A percentile compares a stretch with the other conserved stretches of the same genome.
Conservation (phyloP, 257 asterid genomes). For the Capsicum baccatum region DNA sequence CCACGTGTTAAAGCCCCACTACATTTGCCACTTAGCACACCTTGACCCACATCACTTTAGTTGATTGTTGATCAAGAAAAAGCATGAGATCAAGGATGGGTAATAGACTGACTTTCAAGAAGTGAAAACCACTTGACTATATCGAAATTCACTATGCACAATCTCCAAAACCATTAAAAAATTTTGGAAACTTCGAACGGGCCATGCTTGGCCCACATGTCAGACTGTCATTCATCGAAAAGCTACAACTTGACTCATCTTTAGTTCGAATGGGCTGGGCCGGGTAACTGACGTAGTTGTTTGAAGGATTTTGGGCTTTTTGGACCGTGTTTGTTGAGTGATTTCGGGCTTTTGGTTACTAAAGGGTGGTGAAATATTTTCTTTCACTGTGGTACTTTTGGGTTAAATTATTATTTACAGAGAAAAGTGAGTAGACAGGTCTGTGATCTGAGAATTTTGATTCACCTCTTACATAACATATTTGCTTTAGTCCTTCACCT, state of each 20-base stretch:
- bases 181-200: neutral
- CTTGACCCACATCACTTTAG: no score
- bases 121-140: no score
- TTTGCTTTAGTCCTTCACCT: conserved; percentile 82
- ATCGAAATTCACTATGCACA: conserved; percentile 29
- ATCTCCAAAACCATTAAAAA: neutral
- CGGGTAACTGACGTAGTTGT: neutral
- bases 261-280: neutral
- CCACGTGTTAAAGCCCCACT: conserved; percentile 31
- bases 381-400: conserved; percentile 30
- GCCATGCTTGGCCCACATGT: neutral
- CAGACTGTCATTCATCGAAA: neutral
- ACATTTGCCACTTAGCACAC: neutral
- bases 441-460: conserved; percentile 92
- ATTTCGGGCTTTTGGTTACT: neutral
- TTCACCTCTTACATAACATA: conserved; percentile 72
- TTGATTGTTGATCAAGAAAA: no score
- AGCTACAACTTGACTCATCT: neutral
- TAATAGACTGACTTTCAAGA: no score
- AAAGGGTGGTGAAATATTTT: conserved; percentile 22
- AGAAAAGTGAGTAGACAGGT: conserved; percentile 81
- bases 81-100: no score
- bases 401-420: conserved; percentile 40
- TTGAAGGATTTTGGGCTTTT: neutral
- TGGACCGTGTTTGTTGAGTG: neutral